phyloP scores from a whole-genome alignment of 1,139 yeast genomes.

The Debaryomyces sp. region DNA sequence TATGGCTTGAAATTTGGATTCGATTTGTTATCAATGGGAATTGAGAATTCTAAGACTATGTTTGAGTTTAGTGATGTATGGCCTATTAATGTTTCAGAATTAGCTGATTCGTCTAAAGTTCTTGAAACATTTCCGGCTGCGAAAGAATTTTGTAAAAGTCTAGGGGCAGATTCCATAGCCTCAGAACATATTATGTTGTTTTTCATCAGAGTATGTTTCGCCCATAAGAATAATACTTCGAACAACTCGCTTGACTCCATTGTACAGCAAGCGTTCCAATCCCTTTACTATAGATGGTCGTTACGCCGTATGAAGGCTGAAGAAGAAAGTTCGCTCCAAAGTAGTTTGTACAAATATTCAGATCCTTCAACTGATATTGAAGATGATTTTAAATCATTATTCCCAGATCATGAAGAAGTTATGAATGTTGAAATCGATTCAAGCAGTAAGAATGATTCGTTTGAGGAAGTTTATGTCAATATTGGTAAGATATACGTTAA shows the following conservation, averaged over 20 bases:
- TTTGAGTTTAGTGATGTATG: slow-evolving; percentile 41
- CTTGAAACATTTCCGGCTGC: slow-evolving; percentile 35
- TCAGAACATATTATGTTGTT: slow-evolving; percentile 50
- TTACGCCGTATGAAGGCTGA: slow-evolving; percentile 66
- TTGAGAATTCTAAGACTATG: slow-evolving; percentile 17
- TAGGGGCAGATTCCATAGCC: slow-evolving; percentile 44
- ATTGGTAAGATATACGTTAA: slow-evolving; percentile 34
- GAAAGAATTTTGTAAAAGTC: slow-evolving; percentile 40
- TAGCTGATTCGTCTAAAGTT: slow-evolving; percentile 22
- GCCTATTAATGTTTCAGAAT: slow-evolving; percentile 44
- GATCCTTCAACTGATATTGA: slow-evolving; percentile 69
- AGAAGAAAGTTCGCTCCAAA: slow-evolving; percentile 60
- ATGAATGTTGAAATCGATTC: slow-evolving; percentile 35
- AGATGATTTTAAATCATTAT: slow-evolving; percentile 70
- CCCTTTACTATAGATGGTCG: slow-evolving; percentile 80
- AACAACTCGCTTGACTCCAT: slow-evolving; percentile 20
- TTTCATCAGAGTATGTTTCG: slow-evolving; percentile 32
- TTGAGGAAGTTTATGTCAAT: slow-evolving; percentile 32
- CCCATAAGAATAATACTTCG: slow-evolving; percentile 19
- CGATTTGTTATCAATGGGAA: slow-evolving; percentile 44
- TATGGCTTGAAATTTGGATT: slow-evolving; percentile 74
- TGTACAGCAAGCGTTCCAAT: slow-evolving; percentile 52
- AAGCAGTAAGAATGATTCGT: slow-evolving; percentile 23
- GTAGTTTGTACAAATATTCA: slow-evolving; percentile 64
- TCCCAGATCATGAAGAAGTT: slow-evolving; percentile 85